phyloP scores from a whole-genome alignment of 495 filamentous ascomycete species.

The Penicillium goetzii region DNA sequence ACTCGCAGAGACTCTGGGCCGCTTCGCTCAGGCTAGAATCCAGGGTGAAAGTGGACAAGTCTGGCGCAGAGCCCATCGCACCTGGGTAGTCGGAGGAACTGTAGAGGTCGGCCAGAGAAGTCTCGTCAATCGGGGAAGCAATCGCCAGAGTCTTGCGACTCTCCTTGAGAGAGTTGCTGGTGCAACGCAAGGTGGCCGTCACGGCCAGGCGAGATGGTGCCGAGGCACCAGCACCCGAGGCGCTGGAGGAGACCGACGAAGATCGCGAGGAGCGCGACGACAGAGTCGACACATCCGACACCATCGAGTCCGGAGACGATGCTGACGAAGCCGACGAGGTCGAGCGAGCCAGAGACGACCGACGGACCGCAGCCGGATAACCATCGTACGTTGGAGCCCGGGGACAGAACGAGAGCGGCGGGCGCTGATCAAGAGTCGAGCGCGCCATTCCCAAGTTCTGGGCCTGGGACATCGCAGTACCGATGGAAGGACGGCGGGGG shows the following conservation, averaged over 20 bases:
- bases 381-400: conserved; percentile 55
- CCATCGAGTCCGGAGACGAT: conserved; percentile 90
- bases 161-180: conserved; percentile 58
- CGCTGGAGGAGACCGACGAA: conserved; percentile 73
- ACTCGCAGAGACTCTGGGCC: conserved; percentile 69
- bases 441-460: conserved; percentile 67
- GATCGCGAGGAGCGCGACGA: conserved; percentile 68
- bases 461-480: conserved; percentile 77
- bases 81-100: conserved; percentile 66
- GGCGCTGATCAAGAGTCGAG: conserved; percentile 59
- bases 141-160: conserved; percentile 44
- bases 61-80: conserved; percentile 49
- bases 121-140: conserved; percentile 54
- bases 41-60: conserved; percentile 57
- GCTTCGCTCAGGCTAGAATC: conserved; percentile 52
- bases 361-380: conserved; percentile 59
- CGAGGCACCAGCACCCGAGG: conserved; percentile 67
- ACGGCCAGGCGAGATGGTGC: conserved; percentile 69
- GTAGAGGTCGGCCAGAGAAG: conserved; percentile 50
- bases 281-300: conserved; percentile 74
- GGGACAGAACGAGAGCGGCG: conserved; percentile 54
- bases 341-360: conserved; percentile 77
- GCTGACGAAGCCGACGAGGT: conserved; percentile 73
- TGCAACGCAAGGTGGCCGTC: conserved; percentile 81
- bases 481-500: conserved; percentile 69